Evolutionary conservation across 179 eudicot genomes (phyloP), one percentile per base, ranked within the genome.

Genomic region (Spinacia oleracea): DNA sequence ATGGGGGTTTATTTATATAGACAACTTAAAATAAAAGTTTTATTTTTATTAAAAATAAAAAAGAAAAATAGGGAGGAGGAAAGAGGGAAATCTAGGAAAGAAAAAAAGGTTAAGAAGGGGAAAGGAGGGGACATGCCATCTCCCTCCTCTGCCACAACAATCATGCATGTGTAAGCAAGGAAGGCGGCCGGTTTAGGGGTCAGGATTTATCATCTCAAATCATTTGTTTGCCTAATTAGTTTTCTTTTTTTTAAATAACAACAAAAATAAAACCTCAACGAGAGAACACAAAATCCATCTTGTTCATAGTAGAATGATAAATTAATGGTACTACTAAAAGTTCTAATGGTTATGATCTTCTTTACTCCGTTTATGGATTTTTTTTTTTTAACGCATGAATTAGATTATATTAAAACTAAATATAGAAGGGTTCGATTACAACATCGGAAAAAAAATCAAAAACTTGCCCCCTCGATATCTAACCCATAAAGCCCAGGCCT

Each of bases 141-240:
- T 50, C 60, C 42, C 73, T 45, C 14, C 72, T 56, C 89, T 85
- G 91, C 83, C 90, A 89, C 90, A 88, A 88, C 89, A 91, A 93
- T 91, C 92, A 93, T 93, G 92, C 91, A 83, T 89, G 89, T 90
- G 97, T 86, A 87, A 86, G 97, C 92, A 87, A 86, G 95, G 88
- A 90, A 90, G 93, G 87, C 91, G 97, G 97, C 92, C 87, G 78
- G 87, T 84, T 86, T 88, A 77, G 68, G 59, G 60, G 48, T 43
- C 35, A 23, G 58, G 48, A 64, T 72, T 77, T 77, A 72, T 72
- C 27, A 71, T 77, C 42, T 51, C 66, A 73, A 53, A 46, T 72
- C 79, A 50, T 74, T 45, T 75, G 23, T 65, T 21, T 20, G 12
- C 55, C 20, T 66, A 67, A 65, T n/a, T 76, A 58, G 25, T 46